These are phyloP conservation scores for Haplographium delicatum DNA, from an alignment of 495 filamentous ascomycete genomes.

Conservation along the genomic window DNA sequence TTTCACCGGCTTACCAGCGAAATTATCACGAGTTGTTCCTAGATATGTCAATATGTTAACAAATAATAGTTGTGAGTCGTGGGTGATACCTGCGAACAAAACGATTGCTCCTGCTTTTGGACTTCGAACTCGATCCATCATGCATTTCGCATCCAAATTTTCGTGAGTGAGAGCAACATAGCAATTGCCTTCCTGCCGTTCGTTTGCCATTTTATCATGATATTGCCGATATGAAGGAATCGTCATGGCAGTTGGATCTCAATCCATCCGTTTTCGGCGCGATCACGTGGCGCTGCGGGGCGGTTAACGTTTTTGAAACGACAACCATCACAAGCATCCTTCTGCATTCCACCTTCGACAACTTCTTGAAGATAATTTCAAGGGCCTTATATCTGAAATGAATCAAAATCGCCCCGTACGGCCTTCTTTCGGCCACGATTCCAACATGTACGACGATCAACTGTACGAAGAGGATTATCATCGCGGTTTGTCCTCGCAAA, in stretches of 20 bases:
- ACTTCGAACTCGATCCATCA: conserved; percentile 65
- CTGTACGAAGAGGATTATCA: conserved; percentile 14
- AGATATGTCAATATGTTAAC: background rate
- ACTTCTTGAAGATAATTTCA: background rate
- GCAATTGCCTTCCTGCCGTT: conserved; percentile 33
- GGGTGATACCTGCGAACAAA: conserved; percentile 66
- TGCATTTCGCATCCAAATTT: conserved; percentile 51
- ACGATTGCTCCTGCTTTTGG: conserved; percentile 84
- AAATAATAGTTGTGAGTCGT: background rate
- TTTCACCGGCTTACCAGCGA: conserved; percentile 65
- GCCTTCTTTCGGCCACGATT: conserved; percentile 1
- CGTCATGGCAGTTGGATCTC: background rate
- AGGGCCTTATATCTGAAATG: background rate
- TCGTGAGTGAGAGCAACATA: conserved; percentile 61
- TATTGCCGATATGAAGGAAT: background rate
- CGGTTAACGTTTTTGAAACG: background rate
- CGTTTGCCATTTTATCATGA: conserved; percentile 21
- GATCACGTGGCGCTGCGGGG: background rate
- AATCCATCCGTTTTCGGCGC: too few species aligned
- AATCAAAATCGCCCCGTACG: conserved; percentile 1
- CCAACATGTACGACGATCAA: conserved; percentile 27
- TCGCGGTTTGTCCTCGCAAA: conserved; percentile 5
- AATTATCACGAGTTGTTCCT: conserved; percentile 86
- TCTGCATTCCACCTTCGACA: too few species aligned
- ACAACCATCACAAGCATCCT: background rate